Conservation (phyloP, 75 land plant genomes). For the Pinus albicaulis region DNA sequence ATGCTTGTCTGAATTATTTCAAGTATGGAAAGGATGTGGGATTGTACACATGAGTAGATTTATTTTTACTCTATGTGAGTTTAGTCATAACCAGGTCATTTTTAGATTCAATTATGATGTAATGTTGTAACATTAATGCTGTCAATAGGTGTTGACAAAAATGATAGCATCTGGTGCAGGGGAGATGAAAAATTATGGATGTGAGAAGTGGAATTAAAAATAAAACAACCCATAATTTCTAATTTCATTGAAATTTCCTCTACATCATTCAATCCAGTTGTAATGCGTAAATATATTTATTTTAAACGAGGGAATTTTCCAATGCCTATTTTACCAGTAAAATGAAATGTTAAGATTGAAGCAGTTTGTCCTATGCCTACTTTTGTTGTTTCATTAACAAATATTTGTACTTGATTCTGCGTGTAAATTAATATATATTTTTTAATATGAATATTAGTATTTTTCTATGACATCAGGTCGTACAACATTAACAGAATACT, state of each 20-base stretch:
- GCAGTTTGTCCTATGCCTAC: no score
- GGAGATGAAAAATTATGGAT: not conserved
- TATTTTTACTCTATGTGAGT: not conserved
- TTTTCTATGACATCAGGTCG: no score
- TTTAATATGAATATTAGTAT: no score
- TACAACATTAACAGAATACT: no score
- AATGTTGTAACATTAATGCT: conserved; percentile 5
- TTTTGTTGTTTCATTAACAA: not conserved
- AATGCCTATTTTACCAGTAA: not conserved
- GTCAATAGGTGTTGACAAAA: conserved; percentile 11
- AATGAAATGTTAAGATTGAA: no score
- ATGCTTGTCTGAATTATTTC: not conserved
- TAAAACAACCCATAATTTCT: not conserved
- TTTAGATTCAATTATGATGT: not conserved
- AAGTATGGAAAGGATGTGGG: not conserved
- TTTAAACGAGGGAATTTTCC: not conserved
- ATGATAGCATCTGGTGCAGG: not conserved
- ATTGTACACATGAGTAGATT: not conserved
- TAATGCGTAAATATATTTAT: not conserved
- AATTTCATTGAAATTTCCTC: not conserved
- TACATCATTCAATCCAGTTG: not conserved
- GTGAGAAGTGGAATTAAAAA: not conserved
- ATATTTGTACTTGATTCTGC: no score
- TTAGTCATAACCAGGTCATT: not conserved
- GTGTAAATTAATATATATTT: no score